Evolutionary conservation across 768 basidiomycete species (phyloP).

Genomic region (Termitomyces sp.): DNA sequence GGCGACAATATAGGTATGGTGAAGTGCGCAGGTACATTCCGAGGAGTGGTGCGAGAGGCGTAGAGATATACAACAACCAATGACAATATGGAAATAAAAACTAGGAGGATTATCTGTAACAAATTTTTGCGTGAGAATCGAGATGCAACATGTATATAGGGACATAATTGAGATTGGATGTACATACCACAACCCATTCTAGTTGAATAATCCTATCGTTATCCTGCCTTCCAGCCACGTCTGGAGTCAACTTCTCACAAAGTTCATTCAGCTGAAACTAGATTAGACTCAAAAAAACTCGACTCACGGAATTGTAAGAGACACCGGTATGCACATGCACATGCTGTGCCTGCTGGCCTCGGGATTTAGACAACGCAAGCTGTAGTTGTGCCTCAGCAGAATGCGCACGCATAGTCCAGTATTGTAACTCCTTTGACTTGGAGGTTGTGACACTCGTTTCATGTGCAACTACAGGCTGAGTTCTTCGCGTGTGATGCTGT

Average conservation of each 20-base stretch:
- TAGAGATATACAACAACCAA: conserved; percentile 31
- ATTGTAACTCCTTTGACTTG: conserved; percentile 38
- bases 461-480: not conserved
- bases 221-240: conserved; percentile 32
- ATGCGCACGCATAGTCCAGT: conserved; percentile 67
- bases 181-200: conserved; percentile 50
- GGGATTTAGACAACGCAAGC: not conserved
- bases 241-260: conserved; percentile 40
- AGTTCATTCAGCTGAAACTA: not conserved
- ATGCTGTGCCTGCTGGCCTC: conserved; percentile 21
- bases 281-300: not conserved
- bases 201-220: conserved; percentile 46
- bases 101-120: conserved; percentile 30
- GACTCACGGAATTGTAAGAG: conserved; percentile 38
- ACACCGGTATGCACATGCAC: conserved; percentile 39
- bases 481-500: not conserved
- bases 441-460: not conserved
- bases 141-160: not conserved
- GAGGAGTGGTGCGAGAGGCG: conserved; percentile 23
- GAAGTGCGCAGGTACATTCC: conserved; percentile 52
- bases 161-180: not conserved
- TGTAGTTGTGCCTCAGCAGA: conserved; percentile 59
- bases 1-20: conserved; percentile 78
- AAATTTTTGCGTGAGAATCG: not conserved
- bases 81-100: conserved; percentile 31